Conservation (phyloP, 2,329 filamentous ascomycete species). For the Amesomyces nigricolor region DNA sequence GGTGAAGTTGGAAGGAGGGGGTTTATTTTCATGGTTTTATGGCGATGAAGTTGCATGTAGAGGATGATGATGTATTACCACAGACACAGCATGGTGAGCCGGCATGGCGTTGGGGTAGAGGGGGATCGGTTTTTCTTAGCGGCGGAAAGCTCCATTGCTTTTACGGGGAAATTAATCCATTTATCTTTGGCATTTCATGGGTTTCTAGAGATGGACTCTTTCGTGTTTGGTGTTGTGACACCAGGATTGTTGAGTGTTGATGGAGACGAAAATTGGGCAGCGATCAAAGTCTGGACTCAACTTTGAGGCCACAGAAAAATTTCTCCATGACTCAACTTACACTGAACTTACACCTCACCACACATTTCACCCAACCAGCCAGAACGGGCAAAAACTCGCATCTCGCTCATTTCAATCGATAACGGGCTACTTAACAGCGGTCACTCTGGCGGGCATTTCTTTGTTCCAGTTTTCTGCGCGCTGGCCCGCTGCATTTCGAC, state of each 20-base stretch:
- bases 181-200: no score
- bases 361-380: background rate
- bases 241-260: no score
- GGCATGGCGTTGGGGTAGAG: no score
- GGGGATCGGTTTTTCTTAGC: no score
- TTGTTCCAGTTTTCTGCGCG: conserved; percentile 12
- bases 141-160: no score
- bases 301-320: conserved; percentile 11
- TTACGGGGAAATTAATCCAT: no score
- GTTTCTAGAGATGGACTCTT: background rate
- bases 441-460: conserved; percentile 14
- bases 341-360: background rate
- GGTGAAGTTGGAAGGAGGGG: background rate
- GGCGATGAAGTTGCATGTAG: no score
- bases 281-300: background rate
- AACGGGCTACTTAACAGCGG: background rate
- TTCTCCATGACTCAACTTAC: conserved; percentile 22
- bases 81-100: no score
- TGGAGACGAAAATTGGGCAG: background rate
- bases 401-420: no score
- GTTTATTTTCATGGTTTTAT: background rate
- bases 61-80: no score
- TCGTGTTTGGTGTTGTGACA: background rate
- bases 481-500: conserved; percentile 18
- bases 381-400: no score